Base-by-base conservation (phyloP, 352 stramenopile genomes). In the Phytophthora macrochlamydospora region DNA sequence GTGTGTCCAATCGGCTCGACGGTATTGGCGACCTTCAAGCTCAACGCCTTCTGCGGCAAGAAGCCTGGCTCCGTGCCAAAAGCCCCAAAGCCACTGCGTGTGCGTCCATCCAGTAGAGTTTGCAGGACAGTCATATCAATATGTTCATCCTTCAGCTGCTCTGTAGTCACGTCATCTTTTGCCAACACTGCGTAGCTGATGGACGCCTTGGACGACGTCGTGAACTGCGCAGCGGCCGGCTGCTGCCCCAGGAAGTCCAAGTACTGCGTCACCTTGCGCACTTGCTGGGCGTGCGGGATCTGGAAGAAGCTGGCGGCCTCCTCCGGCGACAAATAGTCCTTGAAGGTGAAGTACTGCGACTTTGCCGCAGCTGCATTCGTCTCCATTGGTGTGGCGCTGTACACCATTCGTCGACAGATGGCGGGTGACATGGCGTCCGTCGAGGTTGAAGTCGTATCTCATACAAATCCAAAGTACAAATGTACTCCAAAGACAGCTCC, bases 61-160 rank as follows among this genome's bases (percentile, higher is more conserved):
- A 85, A 93, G 0, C 72, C 76, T 11, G 59, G 48, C 14, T 87
- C 81, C 2, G 87, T 91, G 14, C 83, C 83, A 44, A 86, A 90
- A 12, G 82, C 87, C 7, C 87, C 87, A 48, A 95, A 95, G 0
- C 87, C 87, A 45, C 85, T 93, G 44, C 80, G 76, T 2, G 85
- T 87, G 1, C 44, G 56, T 12, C 83, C 83, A 14, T 69, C 38
- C 2, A 89, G 12, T n/a, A 89, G 44, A 43, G 59, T 48, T 8
- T 67, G 9, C 2, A 94, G 32, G n/a, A 89, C 7, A 0, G 44
- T 6, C 0, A 28, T 3, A n/a, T 86, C 68, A 18, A 65, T 7
- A 13, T 2, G 13, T 2, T 46, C 14, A 11, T 57, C 7, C 2
- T 51, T 33, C 28, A 56, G 24, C 0, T 74, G 12, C 0, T 51